Base-by-base conservation (phyloP, 495 filamentous ascomycete genomes). In the Filosporella fistucella region DNA sequence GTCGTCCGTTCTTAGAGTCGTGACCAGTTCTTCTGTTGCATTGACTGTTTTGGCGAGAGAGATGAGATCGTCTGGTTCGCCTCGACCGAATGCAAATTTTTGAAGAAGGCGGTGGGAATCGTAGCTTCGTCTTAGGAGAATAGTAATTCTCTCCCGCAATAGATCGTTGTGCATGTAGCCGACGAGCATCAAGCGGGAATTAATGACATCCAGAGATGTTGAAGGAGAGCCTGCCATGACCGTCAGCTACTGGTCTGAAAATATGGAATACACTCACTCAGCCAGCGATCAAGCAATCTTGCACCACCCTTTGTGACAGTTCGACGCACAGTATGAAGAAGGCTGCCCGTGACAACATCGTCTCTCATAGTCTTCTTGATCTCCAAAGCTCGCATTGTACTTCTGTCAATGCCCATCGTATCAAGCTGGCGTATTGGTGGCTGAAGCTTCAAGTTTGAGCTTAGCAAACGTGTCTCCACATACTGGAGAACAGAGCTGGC, bases 1-100 rank as follows among this genome's bases (percentile, higher is more conserved):
- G 18, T 29, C 25, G 17, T 43, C 46, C 16, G 37, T 16, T 7
- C 46, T 26, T 16, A 75, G 56, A 36, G 65, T 58, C 20, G 40
- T 59, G 23, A 75, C 75, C 33, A 96, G 82, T 5, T 84, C 75
- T 24, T 81, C 74, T 2, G 89, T 91, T 4, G 87, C 85, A 45
- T 82, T 71, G 47, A 97, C 86, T 0, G 93, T 94, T 43, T 76
- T 80, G 3, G 87, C 86, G 11, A 99, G 72, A 17, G 77, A 81
- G 14, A 97, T 70, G 20, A 99, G 70, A 59, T 97, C 93, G 63
- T 96, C 91, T n/a, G 91, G 72, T 54, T 96, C 88, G n/a, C 91
- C 93, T 40, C 87, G 78, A 13, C 90, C 90, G 8, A 96, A 71
- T 2, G 91, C 84, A 55, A 99, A 96, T 51, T 89, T 95, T 59